These are phyloP conservation scores for Trichophyton simii DNA, from an alignment of 2,329 filamentous ascomycete genomes.

Conservation along the genomic window DNA sequence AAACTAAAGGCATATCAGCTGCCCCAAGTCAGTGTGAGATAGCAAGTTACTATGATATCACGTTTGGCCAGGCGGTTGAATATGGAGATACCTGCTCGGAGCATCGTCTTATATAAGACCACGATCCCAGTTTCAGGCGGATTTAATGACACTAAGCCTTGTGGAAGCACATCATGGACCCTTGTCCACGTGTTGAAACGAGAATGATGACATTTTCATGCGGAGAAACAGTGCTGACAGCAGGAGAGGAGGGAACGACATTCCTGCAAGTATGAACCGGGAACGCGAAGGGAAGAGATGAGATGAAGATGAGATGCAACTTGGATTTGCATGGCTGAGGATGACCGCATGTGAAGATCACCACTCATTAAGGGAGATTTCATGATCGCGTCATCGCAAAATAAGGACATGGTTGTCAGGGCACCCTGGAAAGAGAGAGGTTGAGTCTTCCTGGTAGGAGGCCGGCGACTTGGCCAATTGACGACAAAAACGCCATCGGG, in stretches of 20 bases:
- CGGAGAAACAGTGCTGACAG: background rate
- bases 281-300: background rate
- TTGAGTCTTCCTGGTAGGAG: background rate
- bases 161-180: background rate
- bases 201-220: background rate
- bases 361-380: background rate
- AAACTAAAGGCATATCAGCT: no score
- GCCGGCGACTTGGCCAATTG: conserved; percentile 1
- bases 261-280: background rate
- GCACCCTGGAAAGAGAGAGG: background rate
- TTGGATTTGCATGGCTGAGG: background rate
- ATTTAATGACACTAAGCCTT: background rate
- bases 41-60: background rate
- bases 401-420: background rate
- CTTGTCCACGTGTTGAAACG: background rate
- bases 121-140: background rate
- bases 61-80: background rate
- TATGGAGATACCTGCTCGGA: background rate
- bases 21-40: no score
- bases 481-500: background rate
- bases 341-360: conserved; percentile 2
- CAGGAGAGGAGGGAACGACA: background rate
- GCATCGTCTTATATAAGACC: background rate
- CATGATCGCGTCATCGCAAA: conserved; percentile 1
- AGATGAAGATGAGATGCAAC: background rate